Percentiles rank a stretch among this genome's conserved stretches.
Evolutionary conservation across 257 asterid genomes (phyloP).

Genomic region (Rubia yunnanensis): DNA sequence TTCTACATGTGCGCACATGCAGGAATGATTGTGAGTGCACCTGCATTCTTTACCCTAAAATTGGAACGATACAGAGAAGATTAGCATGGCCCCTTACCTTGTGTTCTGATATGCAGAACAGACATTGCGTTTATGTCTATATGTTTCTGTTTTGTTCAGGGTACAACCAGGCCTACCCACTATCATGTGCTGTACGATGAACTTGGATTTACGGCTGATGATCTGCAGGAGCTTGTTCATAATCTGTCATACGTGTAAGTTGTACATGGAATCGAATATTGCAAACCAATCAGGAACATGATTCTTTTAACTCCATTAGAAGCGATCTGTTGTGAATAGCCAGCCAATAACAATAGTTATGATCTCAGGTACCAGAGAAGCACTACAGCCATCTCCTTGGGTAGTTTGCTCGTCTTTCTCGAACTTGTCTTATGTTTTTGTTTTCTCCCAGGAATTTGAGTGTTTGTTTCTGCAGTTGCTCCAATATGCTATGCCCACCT

Average conservation of each 20-base stretch:
- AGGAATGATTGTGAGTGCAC: constrained; percentile 56
- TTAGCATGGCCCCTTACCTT: too few relatives aligned
- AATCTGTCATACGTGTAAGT: constrained; percentile 69
- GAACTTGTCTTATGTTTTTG: background rate
- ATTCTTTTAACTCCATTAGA: too few relatives aligned
- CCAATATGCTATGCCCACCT: constrained; percentile 69
- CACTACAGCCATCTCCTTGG: constrained; percentile 73
- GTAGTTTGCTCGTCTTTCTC: constrained; percentile 22
- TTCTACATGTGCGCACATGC: constrained; percentile 82
- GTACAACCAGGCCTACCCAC: constrained; percentile 69
- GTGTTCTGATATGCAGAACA: too few relatives aligned
- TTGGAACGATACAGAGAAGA: too few relatives aligned
- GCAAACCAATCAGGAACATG: too few relatives aligned
- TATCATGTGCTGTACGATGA: constrained; percentile 69
- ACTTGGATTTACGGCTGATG: constrained; percentile 60
- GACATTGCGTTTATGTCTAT: too few relatives aligned
- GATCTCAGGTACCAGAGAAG: constrained; percentile 93
- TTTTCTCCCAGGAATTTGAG: background rate
- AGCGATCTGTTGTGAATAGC: too few relatives aligned
- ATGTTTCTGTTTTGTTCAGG: constrained; percentile 27
- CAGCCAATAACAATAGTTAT: background rate
- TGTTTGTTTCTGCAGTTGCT: constrained; percentile 39
- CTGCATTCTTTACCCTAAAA: too few relatives aligned
- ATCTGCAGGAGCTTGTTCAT: constrained; percentile 63
- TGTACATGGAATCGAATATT: background rate